Base-by-base conservation (phyloP, 1,139 yeast genomes). In the Candida sanyaensis region DNA sequence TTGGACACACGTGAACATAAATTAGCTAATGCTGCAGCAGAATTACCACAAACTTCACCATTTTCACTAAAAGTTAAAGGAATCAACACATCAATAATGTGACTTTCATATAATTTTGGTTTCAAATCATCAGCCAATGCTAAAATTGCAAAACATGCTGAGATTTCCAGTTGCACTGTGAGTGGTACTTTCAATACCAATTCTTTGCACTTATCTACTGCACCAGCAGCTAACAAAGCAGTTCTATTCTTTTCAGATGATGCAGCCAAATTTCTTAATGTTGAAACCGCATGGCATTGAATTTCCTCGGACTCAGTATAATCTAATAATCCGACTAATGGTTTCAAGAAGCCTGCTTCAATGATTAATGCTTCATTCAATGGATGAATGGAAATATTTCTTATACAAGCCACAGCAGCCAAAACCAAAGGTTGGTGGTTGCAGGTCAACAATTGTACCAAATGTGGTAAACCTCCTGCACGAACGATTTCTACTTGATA, bases 11-110 rank as follows among this genome's bases (percentile, higher is more conserved):
- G 83, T 8, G 97, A 90, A 57, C 97, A 91, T 58, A 93, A 75
- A 64, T 93, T 93, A 21, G 99, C 99, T 57, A 93, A 78, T 1
- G 99, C 99, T 29, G 99, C 99, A 21, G 98, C 99, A 4, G 97
- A 88, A 66, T 95, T 93, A 48, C 99, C 99, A 68, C 97, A 95
- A 13, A 93, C 98, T 69, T 93, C 99, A 52, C 93, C 89, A 63
- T 92, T 91, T 52, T 81, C 81, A 43, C 96, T 87, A 58, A 83
- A 84, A 3, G 99, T 93, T 64, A 95, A 78, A 24, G 98, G 98
- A 54, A 93, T 86, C 54, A 93, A 80, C 37, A 91, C 97, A 59
- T 89, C 93, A 54, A 92, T 81, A 45, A 95, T 86, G 47, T 91
- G 93, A 58, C 92, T 79, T 53, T 89, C 89, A 56, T 93, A 81